Percentiles rank a stretch among this genome's conserved stretches.
phyloP scores from a whole-genome alignment of 2,329 filamentous ascomycete genomes.

The Magnaporthiopsis incrustans region DNA sequence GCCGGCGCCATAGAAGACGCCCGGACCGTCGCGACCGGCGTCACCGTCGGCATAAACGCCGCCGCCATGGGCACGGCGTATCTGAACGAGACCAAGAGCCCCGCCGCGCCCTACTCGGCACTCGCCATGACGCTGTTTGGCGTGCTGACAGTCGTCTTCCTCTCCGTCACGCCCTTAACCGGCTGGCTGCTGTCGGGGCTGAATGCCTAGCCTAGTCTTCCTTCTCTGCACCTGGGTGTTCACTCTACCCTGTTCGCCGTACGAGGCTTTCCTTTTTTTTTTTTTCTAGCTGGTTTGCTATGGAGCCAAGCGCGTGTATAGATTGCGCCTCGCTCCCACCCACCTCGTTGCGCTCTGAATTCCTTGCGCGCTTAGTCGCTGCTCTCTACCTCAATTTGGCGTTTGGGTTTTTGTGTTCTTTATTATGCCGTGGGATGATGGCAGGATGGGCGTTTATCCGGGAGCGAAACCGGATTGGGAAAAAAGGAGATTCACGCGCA shows the following conservation, averaged over 20 bases:
- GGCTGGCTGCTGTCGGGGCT: conserved; percentile 27
- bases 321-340: too few species aligned
- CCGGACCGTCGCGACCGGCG: conserved; percentile 38
- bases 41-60: conserved; percentile 49
- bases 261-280: neutral
- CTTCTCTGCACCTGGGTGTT: neutral
- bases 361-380: too few species aligned
- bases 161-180: conserved; percentile 38
- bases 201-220: neutral
- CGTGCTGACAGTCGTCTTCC: conserved; percentile 46
- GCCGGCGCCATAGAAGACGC: conserved; percentile 18
- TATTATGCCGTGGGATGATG: too few species aligned
- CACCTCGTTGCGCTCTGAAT: too few species aligned
- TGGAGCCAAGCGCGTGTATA: neutral
- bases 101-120: conserved; percentile 46
- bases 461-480: neutral
- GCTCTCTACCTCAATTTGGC: too few species aligned
- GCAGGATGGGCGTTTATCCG: neutral
- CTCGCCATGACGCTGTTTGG: conserved; percentile 51
- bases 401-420: neutral
- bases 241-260: neutral
- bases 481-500: neutral
- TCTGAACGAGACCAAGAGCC: conserved; percentile 44
- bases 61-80: conserved; percentile 53
- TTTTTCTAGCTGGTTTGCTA: neutral